These are phyloP conservation scores for Durusdinium trenchii DNA, from an alignment of 73 alveolate species.

Conservation along the genomic window DNA sequence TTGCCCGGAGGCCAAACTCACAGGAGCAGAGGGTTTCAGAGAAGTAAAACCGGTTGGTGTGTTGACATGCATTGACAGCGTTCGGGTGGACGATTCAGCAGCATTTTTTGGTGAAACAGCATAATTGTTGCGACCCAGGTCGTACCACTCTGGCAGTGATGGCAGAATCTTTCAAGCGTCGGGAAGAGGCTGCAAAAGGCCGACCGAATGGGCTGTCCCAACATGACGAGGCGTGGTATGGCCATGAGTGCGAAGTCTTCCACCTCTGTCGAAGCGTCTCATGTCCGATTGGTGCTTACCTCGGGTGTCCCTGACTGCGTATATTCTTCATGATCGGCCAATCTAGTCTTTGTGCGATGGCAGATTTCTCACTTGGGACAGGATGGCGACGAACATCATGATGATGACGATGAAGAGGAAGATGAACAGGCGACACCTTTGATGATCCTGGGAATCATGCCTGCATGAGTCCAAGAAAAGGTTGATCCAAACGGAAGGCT, in stretches of 20 bases:
- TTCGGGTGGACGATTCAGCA: too few species aligned
- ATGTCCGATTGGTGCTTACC: not conserved
- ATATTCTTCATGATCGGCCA: not conserved
- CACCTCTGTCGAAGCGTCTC: not conserved
- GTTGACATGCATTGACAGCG: too few species aligned
- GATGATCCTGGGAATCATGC: not conserved
- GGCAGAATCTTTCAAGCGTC: slow-evolving; percentile 74
- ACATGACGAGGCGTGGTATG: not conserved
- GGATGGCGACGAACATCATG: slow-evolving; percentile 90
- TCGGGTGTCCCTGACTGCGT: not conserved
- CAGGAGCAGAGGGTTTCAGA: not conserved
- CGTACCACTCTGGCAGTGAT: slow-evolving; percentile 48
- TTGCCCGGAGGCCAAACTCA: slow-evolving; percentile 1
- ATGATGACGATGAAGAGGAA: slow-evolving; percentile 78
- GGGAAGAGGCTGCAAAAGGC: slow-evolving; percentile 72
- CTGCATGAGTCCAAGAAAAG: too few species aligned
- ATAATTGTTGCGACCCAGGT: too few species aligned
- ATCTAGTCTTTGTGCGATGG: not conserved
- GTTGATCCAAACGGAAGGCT: not conserved
- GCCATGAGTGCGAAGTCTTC: not conserved
- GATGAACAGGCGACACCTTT: slow-evolving; percentile 52
- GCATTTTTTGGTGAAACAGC: too few species aligned
- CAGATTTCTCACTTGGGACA: not conserved
- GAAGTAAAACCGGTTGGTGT: too few species aligned
- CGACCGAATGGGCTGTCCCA: not conserved